phyloP scores from a whole-genome alignment of 2,329 filamentous ascomycete genomes.

The Hypoxylon sp. region DNA sequence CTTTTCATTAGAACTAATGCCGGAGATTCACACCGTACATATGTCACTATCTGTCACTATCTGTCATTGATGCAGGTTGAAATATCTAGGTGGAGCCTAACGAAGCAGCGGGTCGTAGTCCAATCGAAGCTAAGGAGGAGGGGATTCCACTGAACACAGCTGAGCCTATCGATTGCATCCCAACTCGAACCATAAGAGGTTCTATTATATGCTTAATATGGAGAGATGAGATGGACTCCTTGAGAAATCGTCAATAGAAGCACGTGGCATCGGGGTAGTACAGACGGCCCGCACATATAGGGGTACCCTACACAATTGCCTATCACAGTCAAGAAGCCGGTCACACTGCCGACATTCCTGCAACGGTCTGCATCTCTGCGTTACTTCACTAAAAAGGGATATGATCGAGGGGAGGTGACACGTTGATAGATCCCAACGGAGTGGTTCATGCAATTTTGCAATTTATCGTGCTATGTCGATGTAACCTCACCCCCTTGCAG shows the following conservation, averaged over 20 bases:
- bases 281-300: constrained; percentile 4
- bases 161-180: background rate
- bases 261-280: constrained; percentile 31
- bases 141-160: background rate
- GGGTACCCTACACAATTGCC: constrained; percentile 4
- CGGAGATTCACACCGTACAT: no score
- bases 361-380: constrained; percentile 11
- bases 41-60: background rate
- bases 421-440: constrained; percentile 33
- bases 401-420: constrained; percentile 19
- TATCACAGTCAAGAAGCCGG: constrained; percentile 19
- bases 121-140: background rate
- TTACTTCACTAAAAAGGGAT: constrained; percentile 16
- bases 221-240: background rate
- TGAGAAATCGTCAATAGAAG: constrained; percentile 4
- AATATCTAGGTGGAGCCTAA: background rate
- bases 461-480: constrained; percentile 24
- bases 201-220: constrained; percentile 2
- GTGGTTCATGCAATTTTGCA: constrained; percentile 35
- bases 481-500: constrained; percentile 36
- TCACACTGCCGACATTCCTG: constrained; percentile 14
- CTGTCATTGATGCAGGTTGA: background rate
- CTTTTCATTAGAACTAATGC: background rate
- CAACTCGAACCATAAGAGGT: background rate
- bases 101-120: background rate